These are phyloP conservation scores for Metschnikowia gruessii DNA, from an alignment of 805 yeast genomes.

Conservation along the genomic window DNA sequence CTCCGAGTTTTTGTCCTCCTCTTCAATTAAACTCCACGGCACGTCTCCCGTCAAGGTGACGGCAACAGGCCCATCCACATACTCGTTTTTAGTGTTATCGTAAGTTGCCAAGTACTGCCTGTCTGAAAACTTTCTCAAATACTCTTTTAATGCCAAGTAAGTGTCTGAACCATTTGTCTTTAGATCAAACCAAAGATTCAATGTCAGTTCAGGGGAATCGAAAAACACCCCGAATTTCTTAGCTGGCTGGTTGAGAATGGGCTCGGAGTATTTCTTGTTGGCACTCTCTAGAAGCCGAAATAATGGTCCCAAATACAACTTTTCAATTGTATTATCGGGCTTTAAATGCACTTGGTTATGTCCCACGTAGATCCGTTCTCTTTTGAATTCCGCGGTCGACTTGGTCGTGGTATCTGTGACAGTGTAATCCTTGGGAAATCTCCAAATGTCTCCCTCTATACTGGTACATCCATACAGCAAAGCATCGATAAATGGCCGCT, in stretches of 20 bases:
- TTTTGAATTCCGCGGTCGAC: constrained; percentile 20
- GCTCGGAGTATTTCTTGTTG: constrained; percentile 34
- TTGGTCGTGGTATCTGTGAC: constrained; percentile 27
- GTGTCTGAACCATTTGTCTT: constrained; percentile 53
- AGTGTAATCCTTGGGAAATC: constrained; percentile 33
- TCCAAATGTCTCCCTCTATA: constrained; percentile 69
- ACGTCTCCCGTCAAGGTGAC: constrained; percentile 65
- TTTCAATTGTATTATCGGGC: constrained; percentile 44
- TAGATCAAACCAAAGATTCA: constrained; percentile 62
- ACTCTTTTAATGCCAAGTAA: constrained; percentile 43
- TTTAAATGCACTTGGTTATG: constrained; percentile 51
- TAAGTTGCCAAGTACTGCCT: constrained; percentile 50
- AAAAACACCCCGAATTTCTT: constrained; percentile 34
- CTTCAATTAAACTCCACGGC: constrained; percentile 41
- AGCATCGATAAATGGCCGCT: constrained; percentile 57
- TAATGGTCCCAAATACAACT: constrained; percentile 55
- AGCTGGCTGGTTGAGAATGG: constrained; percentile 16
- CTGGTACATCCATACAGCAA: constrained; percentile 52
- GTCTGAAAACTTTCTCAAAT: constrained; percentile 47
- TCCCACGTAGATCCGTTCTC: constrained; percentile 53
- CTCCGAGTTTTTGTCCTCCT: constrained; percentile 13
- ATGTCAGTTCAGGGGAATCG: constrained; percentile 48
- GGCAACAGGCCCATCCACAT: constrained; percentile 54
- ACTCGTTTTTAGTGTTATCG: constrained; percentile 31
- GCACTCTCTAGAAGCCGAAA: constrained; percentile 45